phyloP scores from a whole-genome alignment of 768 basidiomycete species.

The Botryobasidium botryosum region DNA sequence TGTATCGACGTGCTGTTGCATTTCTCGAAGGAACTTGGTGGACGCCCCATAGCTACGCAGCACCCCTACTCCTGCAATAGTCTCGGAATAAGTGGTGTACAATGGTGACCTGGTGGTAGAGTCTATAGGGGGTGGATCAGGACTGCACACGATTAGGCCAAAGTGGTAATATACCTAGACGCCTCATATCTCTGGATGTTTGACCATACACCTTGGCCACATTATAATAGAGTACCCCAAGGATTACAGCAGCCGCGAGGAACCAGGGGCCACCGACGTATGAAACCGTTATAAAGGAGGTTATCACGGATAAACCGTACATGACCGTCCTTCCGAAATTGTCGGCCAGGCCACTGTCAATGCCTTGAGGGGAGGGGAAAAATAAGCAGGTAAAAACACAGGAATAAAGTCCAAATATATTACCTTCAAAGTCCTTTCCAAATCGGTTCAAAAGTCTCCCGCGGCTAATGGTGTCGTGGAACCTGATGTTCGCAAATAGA shows the following conservation, averaged over 20 bases:
- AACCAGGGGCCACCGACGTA: slow-evolving; percentile 67
- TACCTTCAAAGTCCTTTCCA: slow-evolving; percentile 79
- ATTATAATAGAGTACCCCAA: slow-evolving; percentile 53
- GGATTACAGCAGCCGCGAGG: slow-evolving; percentile 35
- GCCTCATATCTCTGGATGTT: slow-evolving; percentile 72
- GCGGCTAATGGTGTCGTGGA: slow-evolving; percentile 82
- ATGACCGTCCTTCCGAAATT: slow-evolving; percentile 69
- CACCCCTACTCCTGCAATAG: slow-evolving; percentile 25
- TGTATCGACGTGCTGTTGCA: slow-evolving; percentile 68
- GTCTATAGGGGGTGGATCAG: slow-evolving; percentile 14
- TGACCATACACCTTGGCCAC: slow-evolving; percentile 49
- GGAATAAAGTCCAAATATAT: slow-evolving; percentile 19
- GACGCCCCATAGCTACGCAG: slow-evolving; percentile 78
- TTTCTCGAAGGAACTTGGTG: slow-evolving; percentile 70
- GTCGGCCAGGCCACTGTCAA: slow-evolving; percentile 70
- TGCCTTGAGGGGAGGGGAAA: slow-evolving; percentile 30
- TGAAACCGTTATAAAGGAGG: slow-evolving; percentile 55
- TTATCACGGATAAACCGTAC: slow-evolving; percentile 48
- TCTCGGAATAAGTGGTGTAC: slow-evolving; percentile 36
- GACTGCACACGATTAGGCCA: neutral
- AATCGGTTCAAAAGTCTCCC: slow-evolving; percentile 71
- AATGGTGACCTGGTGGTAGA: slow-evolving; percentile 33
- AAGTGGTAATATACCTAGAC: slow-evolving; percentile 17
- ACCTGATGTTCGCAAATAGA: slow-evolving; percentile 75
- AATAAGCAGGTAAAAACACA: slow-evolving; percentile 7